These are phyloP conservation scores for Trichoderma afroharzianum DNA, from an alignment of 2,329 filamentous ascomycete species.

Conservation along the genomic window DNA sequence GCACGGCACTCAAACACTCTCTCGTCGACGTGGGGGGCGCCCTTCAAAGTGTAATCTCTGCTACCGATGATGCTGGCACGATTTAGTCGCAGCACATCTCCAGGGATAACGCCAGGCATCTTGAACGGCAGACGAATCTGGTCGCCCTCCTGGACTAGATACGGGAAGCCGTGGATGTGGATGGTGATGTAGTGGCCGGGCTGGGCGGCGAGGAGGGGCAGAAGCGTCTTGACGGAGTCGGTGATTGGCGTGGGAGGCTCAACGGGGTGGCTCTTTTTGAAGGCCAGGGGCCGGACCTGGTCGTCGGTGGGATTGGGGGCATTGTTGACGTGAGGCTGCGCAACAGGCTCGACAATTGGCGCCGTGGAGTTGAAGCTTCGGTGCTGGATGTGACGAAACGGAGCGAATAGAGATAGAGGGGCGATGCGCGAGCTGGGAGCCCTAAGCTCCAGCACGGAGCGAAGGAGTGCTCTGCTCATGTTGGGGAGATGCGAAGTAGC, in stretches of 20 bases:
- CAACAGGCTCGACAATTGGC: constrained; percentile 44
- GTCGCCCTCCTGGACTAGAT: constrained; percentile 76
- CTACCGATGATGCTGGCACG: constrained; percentile 78
- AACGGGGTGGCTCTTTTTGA: constrained; percentile 39
- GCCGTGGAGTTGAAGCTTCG: constrained; percentile 48
- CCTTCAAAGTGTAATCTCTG: constrained; percentile 85
- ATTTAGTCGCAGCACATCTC: constrained; percentile 84
- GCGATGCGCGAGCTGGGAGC: constrained; percentile 32
- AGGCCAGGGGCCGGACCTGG: constrained; percentile 34
- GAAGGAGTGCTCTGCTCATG: constrained; percentile 60
- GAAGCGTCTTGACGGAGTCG: constrained; percentile 55
- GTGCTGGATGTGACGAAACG: constrained; percentile 26
- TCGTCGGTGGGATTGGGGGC: constrained; percentile 35
- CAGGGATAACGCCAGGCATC: constrained; percentile 71
- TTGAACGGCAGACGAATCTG: constrained; percentile 72
- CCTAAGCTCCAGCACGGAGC: constrained; percentile 60
- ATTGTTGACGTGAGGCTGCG: constrained; percentile 35
- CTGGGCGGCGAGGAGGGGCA: constrained; percentile 70
- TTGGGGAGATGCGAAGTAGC: not conserved
- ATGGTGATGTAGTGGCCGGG: constrained; percentile 73
- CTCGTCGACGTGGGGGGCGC: constrained; percentile 77
- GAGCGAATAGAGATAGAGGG: constrained; percentile 23
- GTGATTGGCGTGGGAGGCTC: constrained; percentile 42
- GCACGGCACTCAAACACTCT: constrained; percentile 80
- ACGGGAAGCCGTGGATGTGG: constrained; percentile 75